Conservation (phyloP, 116 monocot species). For the Cymodocea nodosa region DNA sequence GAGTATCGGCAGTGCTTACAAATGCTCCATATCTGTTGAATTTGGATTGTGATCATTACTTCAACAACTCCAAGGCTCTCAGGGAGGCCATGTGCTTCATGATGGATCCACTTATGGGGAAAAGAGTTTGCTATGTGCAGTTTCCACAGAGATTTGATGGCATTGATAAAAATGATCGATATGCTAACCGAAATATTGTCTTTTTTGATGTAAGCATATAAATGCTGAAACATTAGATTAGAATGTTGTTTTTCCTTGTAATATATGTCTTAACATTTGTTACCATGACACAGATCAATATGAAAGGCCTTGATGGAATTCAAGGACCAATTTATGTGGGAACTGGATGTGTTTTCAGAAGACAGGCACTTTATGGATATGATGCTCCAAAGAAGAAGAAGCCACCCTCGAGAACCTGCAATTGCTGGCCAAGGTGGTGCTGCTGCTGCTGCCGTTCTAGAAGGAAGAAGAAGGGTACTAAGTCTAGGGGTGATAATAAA, state of each 20-base stretch:
- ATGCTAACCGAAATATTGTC: conserved; percentile 81
- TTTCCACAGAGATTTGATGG: conserved; percentile 93
- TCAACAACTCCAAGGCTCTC: conserved; percentile 86
- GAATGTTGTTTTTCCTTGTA: not conserved
- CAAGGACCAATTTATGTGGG: conserved; percentile 92
- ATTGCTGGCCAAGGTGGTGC: conserved; percentile 77
- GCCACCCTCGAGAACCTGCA: conserved; percentile 72
- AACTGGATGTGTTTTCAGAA: conserved; percentile 70
- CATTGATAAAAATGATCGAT: conserved; percentile 86
- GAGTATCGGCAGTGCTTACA: conserved; percentile 82
- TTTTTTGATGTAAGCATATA: conserved; percentile 79
- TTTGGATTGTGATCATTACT: conserved; percentile 94
- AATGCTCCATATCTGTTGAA: conserved; percentile 84
- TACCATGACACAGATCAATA: conserved; percentile 51
- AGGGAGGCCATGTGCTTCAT: conserved; percentile 90
- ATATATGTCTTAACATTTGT: not conserved
- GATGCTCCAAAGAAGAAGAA: conserved; percentile 77
- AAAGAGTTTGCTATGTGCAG: conserved; percentile 88
- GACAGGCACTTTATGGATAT: conserved; percentile 62
- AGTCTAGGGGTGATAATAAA: conserved; percentile 29
- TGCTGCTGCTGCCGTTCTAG: conserved; percentile 33
- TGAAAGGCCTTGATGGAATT: conserved; percentile 87
- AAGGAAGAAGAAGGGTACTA: conserved; percentile 48
- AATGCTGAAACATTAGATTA: not conserved
- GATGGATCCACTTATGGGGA: conserved; percentile 83